Evolutionary conservation across 768 basidiomycete species (phyloP).

Genomic region (Podaxis sp.): DNA sequence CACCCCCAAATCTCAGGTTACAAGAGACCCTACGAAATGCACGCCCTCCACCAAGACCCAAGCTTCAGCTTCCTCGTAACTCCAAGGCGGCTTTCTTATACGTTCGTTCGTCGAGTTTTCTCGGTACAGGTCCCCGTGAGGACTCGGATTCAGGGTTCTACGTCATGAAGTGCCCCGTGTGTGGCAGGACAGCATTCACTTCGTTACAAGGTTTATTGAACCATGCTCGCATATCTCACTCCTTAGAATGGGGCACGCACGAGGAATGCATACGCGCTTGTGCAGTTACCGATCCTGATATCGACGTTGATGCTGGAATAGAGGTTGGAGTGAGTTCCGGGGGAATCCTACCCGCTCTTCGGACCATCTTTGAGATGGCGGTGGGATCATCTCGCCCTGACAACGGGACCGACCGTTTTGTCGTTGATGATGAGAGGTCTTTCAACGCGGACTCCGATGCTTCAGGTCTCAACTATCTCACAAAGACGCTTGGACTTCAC

Average conservation of each 20-base stretch:
- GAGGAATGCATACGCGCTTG: conserved; percentile 55
- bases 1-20: conserved; percentile 20
- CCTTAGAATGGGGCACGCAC: conserved; percentile 51
- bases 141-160: conserved; percentile 24
- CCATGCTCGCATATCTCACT: conserved; percentile 50
- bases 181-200: conserved; percentile 42
- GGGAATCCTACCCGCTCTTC: conserved; percentile 44
- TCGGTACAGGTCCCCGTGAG: neutral
- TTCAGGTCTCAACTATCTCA: conserved; percentile 26
- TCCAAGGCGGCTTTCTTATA: conserved; percentile 14
- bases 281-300: conserved; percentile 36
- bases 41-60: conserved; percentile 27
- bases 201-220: conserved; percentile 54
- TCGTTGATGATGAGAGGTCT: conserved; percentile 7
- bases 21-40: conserved; percentile 20
- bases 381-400: conserved; percentile 28
- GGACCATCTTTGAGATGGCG: conserved; percentile 48
- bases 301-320: conserved; percentile 38
- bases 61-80: conserved; percentile 13
- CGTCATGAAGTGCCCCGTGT: conserved; percentile 45
- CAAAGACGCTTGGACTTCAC: conserved; percentile 45
- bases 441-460: conserved; percentile 10
- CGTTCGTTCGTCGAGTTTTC: conserved; percentile 4
- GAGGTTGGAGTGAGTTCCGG: conserved; percentile 42
- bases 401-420: neutral